These are phyloP conservation scores for Teratosphaeria nubilosa DNA, from an alignment of 2,329 filamentous ascomycete genomes.

Conservation along the genomic window DNA sequence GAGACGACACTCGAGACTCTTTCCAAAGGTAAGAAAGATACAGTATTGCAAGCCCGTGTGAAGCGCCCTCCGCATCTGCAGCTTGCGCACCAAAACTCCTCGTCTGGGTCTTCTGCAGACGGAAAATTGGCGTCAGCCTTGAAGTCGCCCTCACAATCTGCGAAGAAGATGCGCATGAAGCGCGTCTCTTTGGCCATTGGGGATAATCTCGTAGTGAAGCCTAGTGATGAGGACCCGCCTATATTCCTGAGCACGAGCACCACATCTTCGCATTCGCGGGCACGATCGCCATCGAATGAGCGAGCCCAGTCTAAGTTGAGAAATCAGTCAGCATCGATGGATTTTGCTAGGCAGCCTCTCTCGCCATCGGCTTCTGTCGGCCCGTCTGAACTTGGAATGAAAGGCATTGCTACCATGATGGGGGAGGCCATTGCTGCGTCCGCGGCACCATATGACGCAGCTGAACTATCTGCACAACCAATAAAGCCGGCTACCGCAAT, in stretches of 20 bases:
- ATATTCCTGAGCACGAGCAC: conserved; percentile 14
- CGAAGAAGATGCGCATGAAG: conserved; percentile 17
- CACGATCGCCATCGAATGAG: conserved; percentile 5
- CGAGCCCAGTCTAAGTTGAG: not conserved
- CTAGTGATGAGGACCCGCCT: conserved; percentile 25
- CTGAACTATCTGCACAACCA: not conserved
- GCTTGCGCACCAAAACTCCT: conserved; percentile 23
- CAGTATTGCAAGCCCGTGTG: conserved; percentile 15
- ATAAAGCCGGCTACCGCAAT: not conserved
- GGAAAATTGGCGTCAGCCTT: conserved; percentile 25
- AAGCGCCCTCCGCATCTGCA: conserved; percentile 23
- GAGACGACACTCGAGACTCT: not conserved
- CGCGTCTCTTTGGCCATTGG: conserved; percentile 27
- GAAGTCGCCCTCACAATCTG: conserved; percentile 21
- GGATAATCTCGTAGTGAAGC: conserved; percentile 24
- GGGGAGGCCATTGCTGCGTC: not conserved
- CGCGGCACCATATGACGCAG: not conserved
- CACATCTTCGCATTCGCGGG: conserved; percentile 22
- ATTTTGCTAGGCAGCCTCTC: conserved; percentile 1
- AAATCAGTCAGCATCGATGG: not conserved
- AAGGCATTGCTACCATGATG: not conserved
- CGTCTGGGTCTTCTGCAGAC: conserved; percentile 26
- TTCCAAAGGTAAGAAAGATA: conserved; percentile 20
- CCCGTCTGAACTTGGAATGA: not conserved
- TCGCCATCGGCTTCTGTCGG: not conserved